These are phyloP conservation scores for Beta lomatogona DNA, from an alignment of 179 eudicot genomes.

Conservation along the genomic window DNA sequence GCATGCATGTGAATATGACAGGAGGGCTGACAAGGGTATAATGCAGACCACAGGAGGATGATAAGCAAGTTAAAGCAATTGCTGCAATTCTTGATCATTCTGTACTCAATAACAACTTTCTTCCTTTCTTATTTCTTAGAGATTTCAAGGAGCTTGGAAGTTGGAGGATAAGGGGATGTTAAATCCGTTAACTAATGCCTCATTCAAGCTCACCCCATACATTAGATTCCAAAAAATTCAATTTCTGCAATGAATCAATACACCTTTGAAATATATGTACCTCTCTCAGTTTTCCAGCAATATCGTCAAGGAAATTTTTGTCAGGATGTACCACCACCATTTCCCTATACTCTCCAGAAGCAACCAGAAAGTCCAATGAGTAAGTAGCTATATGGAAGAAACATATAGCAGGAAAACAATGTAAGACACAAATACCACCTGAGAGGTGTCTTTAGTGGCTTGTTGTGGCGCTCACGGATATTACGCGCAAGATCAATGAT, in stretches of 20 bases:
- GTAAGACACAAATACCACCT: constrained; percentile 42
- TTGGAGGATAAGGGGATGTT: background rate
- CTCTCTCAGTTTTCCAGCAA: constrained; percentile 86
- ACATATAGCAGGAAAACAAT: background rate
- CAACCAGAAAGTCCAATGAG: background rate
- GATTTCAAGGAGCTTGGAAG: background rate
- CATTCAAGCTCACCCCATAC: background rate
- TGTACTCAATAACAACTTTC: background rate
- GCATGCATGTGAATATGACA: background rate
- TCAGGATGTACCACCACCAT: constrained; percentile 98
- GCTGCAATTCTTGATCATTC: background rate
- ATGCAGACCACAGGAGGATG: background rate
- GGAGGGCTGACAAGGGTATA: too few relatives aligned
- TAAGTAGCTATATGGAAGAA: constrained; percentile 19
- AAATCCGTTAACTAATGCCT: background rate
- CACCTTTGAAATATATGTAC: constrained; percentile 32
- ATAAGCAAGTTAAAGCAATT: background rate
- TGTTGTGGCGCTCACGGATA: constrained; percentile 96
- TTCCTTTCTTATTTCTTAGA: background rate
- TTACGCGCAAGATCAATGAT: constrained; percentile 91
- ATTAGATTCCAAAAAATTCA: background rate
- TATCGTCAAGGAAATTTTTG: constrained; percentile 80
- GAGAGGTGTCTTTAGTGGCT: constrained; percentile 94
- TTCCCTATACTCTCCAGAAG: constrained; percentile 53
- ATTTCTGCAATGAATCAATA: background rate